Base-by-base conservation (phyloP, 768 basidiomycete genomes). In the Trametes meyenii region DNA sequence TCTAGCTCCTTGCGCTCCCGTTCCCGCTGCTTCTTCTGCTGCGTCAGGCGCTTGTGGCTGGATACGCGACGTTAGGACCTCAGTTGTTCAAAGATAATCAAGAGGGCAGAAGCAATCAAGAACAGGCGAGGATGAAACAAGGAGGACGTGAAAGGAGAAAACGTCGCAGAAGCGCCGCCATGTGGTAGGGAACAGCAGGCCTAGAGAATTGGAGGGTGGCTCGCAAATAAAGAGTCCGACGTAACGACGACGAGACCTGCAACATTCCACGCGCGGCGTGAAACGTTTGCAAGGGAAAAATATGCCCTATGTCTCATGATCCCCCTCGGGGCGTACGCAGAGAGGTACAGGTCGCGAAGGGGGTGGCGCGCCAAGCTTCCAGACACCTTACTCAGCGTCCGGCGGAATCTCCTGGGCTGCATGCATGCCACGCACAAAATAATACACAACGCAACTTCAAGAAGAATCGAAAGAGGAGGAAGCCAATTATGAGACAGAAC, bases 1-100 rank as follows among this genome's bases (percentile, higher is more conserved):
- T 97, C 95, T 21, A 97, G 85, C 66, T 99, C 96, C 75, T 97
- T 98, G 70, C 93, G 90, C 73, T 96, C 93, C 49, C 94, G 92
- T 70, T 97, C 94, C 65, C 94, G 82, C 71, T 92, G 89, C 75
- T 93, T 94, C 83, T 98, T 99, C 76, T 94, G 90, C 67, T 96
- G 94, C 26, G 89, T 93, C 55, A 98, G 83, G 62, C 94, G 92
- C 76, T 96, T 97, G 70, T 97, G 92, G 70, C 96, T 98, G 17
- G 2, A 50, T n/a, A 19, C 3, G 73, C 36, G 51, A 55, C 2
- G 36, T 46, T 14, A 48, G 17, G 38, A 52, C 55, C n/a, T 60
- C 52, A 35, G 19, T 5, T 12, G 24, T 8, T 12, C n/a, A 19
- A 24, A 11, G 21, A 23, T 5, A 8, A 13, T 2, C 21, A 8